These are phyloP conservation scores for Phaeotremella fagi DNA, from an alignment of 768 basidiomycete species.

Conservation along the genomic window DNA sequence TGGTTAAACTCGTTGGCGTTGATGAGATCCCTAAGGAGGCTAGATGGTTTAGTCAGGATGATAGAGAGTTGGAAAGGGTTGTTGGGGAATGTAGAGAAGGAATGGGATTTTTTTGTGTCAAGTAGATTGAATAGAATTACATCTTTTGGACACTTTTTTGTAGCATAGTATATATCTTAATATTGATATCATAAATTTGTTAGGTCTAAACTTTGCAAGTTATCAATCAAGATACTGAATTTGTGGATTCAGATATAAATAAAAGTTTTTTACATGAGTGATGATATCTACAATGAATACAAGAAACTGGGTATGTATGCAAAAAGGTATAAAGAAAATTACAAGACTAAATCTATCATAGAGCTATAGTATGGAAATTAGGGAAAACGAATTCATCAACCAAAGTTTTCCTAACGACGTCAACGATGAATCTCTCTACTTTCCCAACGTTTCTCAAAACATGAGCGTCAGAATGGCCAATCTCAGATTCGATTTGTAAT, in stretches of 20 bases:
- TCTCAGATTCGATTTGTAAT: slow-evolving; percentile 92
- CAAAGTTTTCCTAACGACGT: slow-evolving; percentile 93
- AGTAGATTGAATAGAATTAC: slow-evolving; percentile 11
- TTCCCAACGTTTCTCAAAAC: slow-evolving; percentile 73
- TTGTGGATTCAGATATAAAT: too few relatives aligned
- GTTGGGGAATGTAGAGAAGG: slow-evolving; percentile 77
- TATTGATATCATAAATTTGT: too few relatives aligned
- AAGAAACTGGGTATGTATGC: not conserved
- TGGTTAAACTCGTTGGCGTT: slow-evolving; percentile 50
- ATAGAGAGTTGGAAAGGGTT: slow-evolving; percentile 69
- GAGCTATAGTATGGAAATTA: slow-evolving; percentile 73
- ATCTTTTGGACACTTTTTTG: too few relatives aligned
- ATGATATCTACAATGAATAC: not conserved
- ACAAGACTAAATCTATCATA: too few relatives aligned
- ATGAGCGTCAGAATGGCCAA: slow-evolving; percentile 88
- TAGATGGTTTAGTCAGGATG: slow-evolving; percentile 74
- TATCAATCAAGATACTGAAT: too few relatives aligned
- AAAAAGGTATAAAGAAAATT: too few relatives aligned
- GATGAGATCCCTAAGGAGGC: slow-evolving; percentile 55
- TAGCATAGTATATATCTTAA: too few relatives aligned
- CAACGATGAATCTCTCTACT: slow-evolving; percentile 91
- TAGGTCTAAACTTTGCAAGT: too few relatives aligned
- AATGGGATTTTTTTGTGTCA: slow-evolving; percentile 67
- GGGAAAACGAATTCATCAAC: slow-evolving; percentile 96
- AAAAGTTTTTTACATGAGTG: too few relatives aligned